Conservation (phyloP, 2,329 filamentous ascomycete species). For the Talaromyces albobiverticillius region DNA sequence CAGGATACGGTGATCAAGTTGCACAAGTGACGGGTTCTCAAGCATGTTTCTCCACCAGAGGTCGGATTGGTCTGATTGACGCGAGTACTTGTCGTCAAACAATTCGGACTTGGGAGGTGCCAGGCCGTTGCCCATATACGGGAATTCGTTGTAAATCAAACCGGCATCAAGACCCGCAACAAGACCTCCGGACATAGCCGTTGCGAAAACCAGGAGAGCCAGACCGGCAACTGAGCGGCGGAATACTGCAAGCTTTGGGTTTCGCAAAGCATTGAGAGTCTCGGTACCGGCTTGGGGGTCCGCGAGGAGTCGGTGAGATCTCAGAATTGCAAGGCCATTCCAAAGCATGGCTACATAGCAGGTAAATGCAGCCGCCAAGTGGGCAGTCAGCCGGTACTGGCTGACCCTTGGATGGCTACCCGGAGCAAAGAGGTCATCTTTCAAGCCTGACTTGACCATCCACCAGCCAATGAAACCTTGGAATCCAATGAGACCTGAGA, state of each 20-base stretch:
- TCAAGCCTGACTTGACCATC: constrained; percentile 97
- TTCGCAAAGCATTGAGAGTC: constrained; percentile 60
- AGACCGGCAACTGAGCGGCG: constrained; percentile 69
- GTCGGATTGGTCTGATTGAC: constrained; percentile 73
- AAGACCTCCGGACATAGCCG: constrained; percentile 88
- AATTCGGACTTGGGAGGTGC: constrained; percentile 80
- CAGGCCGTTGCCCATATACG: constrained; percentile 83
- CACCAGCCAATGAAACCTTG: constrained; percentile 97
- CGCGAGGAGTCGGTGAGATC: constrained; percentile 68
- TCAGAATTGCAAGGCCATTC: constrained; percentile 80
- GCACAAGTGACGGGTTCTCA: constrained; percentile 93
- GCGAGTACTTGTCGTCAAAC: constrained; percentile 80
- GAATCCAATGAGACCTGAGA: constrained; percentile 85
- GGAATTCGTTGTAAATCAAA: constrained; percentile 98
- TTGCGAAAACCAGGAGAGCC: constrained; percentile 75
- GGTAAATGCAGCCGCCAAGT: constrained; percentile 84
- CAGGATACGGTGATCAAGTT: constrained; percentile 90
- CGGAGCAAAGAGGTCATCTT: constrained; percentile 90
- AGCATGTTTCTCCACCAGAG: constrained; percentile 97
- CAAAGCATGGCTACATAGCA: constrained; percentile 95
- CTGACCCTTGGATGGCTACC: constrained; percentile 89
- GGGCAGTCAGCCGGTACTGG: constrained; percentile 87
- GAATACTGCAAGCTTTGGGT: constrained; percentile 69
- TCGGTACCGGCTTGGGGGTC: constrained; percentile 63
- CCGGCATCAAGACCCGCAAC: constrained; percentile 95